These are phyloP conservation scores for Phoma sp. DNA, from an alignment of 2,329 filamentous ascomycete genomes.

Conservation along the genomic window DNA sequence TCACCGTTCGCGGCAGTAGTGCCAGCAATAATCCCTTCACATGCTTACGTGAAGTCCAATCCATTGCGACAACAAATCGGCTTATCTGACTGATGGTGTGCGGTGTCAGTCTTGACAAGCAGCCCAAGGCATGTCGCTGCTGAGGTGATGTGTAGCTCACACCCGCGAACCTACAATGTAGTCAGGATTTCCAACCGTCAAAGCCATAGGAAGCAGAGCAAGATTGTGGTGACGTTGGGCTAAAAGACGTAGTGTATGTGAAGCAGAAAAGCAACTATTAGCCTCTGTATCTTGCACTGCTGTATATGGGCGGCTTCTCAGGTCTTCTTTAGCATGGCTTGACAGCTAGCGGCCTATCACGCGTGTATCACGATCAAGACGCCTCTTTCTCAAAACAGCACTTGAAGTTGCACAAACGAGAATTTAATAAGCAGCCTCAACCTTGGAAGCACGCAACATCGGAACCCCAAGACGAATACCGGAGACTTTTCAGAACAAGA, in stretches of 20 bases:
- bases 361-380: neutral
- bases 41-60: neutral
- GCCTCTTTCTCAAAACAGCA: neutral
- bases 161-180: too few species aligned
- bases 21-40: neutral
- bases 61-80: neutral
- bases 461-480: neutral
- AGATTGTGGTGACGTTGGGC: too few species aligned
- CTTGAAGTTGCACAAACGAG: constrained; percentile 10
- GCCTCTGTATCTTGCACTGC: neutral
- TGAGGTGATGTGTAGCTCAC: too few species aligned
- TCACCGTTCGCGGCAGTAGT: neutral
- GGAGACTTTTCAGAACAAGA: neutral
- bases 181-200: too few species aligned
- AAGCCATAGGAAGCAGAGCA: too few species aligned
- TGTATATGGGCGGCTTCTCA: neutral
- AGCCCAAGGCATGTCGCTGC: too few species aligned
- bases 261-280: neutral
- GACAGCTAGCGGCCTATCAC: neutral
- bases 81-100: neutral
- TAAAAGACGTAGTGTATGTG: too few species aligned
- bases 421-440: constrained; percentile 7
- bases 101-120: neutral
- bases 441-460: constrained; percentile 3
- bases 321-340: neutral